Conservation (phyloP, 495 filamentous ascomycete species). For the Neurospora africana region DNA sequence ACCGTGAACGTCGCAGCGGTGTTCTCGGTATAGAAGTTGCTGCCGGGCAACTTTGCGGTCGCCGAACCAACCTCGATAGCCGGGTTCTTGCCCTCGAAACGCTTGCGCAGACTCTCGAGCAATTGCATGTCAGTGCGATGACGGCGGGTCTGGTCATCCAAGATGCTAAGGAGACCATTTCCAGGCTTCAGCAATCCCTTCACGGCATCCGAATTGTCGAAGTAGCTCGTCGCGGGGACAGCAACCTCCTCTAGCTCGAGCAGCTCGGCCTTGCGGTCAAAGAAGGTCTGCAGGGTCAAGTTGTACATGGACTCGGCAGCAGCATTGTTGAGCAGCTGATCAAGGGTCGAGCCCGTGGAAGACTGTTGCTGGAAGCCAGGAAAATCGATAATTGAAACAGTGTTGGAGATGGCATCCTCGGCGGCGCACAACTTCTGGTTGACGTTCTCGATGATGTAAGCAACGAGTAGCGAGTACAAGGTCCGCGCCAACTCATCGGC, state of each 20-base stretch:
- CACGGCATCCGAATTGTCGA: slow-evolving; percentile 91
- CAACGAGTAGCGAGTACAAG: slow-evolving; percentile 89
- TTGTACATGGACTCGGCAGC: slow-evolving; percentile 87
- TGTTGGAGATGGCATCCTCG: slow-evolving; percentile 84
- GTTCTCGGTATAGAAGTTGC: slow-evolving; percentile 73
- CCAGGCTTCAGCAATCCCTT: slow-evolving; percentile 81
- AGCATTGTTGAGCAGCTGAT: slow-evolving; percentile 91
- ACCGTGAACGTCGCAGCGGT: slow-evolving; percentile 72
- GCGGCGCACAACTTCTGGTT: slow-evolving; percentile 83
- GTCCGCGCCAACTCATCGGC: slow-evolving; percentile 90
- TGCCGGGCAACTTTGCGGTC: slow-evolving; percentile 59
- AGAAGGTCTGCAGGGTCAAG: slow-evolving; percentile 89
- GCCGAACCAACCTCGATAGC: slow-evolving; percentile 67
- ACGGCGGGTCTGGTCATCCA: slow-evolving; percentile 89
- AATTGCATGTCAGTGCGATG: slow-evolving; percentile 82
- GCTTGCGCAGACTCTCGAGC: slow-evolving; percentile 77
- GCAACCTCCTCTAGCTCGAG: slow-evolving; percentile 85
- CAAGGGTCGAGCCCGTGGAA: slow-evolving; percentile 73
- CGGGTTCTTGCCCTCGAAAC: slow-evolving; percentile 88
- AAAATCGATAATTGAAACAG: slow-evolving; percentile 90
- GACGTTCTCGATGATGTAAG: slow-evolving; percentile 83
- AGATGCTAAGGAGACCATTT: slow-evolving; percentile 84
- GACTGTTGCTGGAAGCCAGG: slow-evolving; percentile 81
- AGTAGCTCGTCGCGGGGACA: slow-evolving; percentile 87
- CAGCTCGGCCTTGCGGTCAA: slow-evolving; percentile 82